Percentiles rank a stretch among this genome's conserved stretches.
Conservation (phyloP, 805 yeast genomes). For the Metschnikowia proteae region DNA sequence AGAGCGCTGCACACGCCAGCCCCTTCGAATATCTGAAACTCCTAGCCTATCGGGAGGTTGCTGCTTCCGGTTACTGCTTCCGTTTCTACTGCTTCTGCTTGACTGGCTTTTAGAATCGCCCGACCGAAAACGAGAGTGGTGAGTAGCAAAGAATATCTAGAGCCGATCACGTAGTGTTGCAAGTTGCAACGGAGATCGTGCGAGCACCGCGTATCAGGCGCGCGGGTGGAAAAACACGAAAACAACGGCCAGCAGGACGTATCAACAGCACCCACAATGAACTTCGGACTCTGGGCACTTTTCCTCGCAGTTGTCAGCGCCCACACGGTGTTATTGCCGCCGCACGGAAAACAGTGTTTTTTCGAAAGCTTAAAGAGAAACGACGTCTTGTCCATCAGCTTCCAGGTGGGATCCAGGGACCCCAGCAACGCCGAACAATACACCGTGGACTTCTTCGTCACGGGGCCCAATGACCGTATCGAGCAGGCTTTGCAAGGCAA, state of each 20-base stretch:
- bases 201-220: conserved; percentile 10
- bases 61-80: no score
- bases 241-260: no score
- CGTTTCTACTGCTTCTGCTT: no score
- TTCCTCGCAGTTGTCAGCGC: conserved; percentile 39
- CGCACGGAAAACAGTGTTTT: conserved; percentile 85
- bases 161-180: background rate
- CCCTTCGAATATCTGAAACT: no score
- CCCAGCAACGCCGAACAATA: conserved; percentile 64
- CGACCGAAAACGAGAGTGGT: no score
- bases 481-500: conserved; percentile 49
- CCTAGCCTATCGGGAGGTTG: no score
- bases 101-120: no score
- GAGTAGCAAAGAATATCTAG: no score
- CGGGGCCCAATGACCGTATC: conserved; percentile 44
- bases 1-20: no score
- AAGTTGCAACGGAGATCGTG: conserved; percentile 8
- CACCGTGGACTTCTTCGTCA: conserved; percentile 56
- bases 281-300: conserved; percentile 13
- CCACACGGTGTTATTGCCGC: conserved; percentile 78
- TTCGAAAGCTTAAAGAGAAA: conserved; percentile 76
- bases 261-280: conserved; percentile 17
- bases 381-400: conserved; percentile 83
- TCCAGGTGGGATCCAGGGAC: conserved; percentile 92
- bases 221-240: conserved; percentile 3